Evolutionary conservation across 495 filamentous ascomycete species (phyloP), one percentile per base, ranked within the genome.

Genomic region (Penicillium chermesinum): DNA sequence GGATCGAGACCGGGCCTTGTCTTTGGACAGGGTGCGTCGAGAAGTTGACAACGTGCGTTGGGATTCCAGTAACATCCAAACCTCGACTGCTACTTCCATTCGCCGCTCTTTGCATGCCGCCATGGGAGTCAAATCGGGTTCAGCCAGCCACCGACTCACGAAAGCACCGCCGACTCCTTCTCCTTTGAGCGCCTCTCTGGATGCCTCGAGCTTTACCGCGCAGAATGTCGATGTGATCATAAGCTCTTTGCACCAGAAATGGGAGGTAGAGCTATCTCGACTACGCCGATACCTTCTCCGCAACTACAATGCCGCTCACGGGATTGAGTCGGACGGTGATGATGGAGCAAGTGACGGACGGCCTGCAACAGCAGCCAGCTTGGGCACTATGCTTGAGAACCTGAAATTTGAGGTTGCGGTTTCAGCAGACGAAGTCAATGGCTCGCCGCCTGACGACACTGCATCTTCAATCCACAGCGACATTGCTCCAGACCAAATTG

Each of bases 21-120:
- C 85, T 0, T 74, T 88, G 39, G 79, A 81, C 40, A 78, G 75
- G 22, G 74, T 89, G 27, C 81, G 78, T 37, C 67, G 74, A 17
- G 79, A 81, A 46, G 74, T 85, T 34, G 70, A 74, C 43, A 77
- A 69, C 49, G 66, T 78, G n/a, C 72, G 72, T 35, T 67, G 71
- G 53, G 73, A 63, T 46, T 63, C 54, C 34, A 60, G 41, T 25
- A 48, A 48, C 13, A 44, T 59, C 3, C 61, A 69, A 37, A 55
- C 41, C 43, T 67, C 65, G 15, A 62, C 68, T 4, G 57, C 64
- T n/a, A 69, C 58, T 37, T 70, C 73, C n/a, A 61, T 77, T 42
- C 73, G 71, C 32, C 71, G 72, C 9, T 73, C 72, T 3, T 25
- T 77, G 4, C 68, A 73, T 48, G 61, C 64, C 17, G 71, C 71